Percentiles rank a stretch among this genome's conserved stretches.
Conservation (phyloP, 2,329 filamentous ascomycete genomes). For the Ophiostoma angusticollis region DNA sequence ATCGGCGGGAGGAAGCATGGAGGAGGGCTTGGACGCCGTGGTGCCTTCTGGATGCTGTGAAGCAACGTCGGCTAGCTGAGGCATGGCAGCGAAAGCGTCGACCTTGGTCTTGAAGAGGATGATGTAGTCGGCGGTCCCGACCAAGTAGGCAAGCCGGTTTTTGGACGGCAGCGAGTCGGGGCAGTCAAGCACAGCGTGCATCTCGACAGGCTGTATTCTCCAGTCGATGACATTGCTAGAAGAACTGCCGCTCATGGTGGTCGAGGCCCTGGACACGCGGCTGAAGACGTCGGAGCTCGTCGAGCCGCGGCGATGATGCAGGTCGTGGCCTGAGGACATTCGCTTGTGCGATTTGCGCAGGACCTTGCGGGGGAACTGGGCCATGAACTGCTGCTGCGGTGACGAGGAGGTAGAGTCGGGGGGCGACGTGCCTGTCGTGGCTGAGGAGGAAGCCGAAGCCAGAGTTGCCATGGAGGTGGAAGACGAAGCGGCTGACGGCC, state of each 20-base stretch:
- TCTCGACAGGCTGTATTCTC: constrained; percentile 20
- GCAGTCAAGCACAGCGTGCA: constrained; percentile 32
- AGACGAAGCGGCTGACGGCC: constrained; percentile 4
- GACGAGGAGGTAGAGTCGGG: constrained; percentile 9
- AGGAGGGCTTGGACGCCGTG: constrained; percentile 8
- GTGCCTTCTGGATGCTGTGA: constrained; percentile 14
- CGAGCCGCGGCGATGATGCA: constrained; percentile 18
- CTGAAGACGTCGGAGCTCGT: constrained; percentile 18
- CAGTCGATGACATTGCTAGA: constrained; percentile 21
- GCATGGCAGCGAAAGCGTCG: constrained; percentile 34
- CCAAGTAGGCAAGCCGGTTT: constrained; percentile 38
- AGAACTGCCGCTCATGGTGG: constrained; percentile 18
- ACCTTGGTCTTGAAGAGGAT: constrained; percentile 36
- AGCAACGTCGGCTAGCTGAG: constrained; percentile 22
- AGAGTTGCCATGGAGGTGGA: constrained; percentile 6
- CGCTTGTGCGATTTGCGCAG: constrained; percentile 13
- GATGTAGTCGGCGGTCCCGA: constrained; percentile 37
- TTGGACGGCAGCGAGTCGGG: constrained; percentile 26
- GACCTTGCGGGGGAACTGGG: constrained; percentile 12
- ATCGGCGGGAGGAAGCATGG: constrained; percentile 16
- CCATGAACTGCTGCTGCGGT: constrained; percentile 6
- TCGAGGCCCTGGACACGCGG: constrained; percentile 17
- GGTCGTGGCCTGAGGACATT: constrained; percentile 11
- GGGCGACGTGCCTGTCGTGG: constrained; percentile 2
- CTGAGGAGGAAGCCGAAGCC: not conserved